Percentiles rank a stretch among this genome's conserved stretches.
These are phyloP conservation scores for Pythium apleroticum DNA, from an alignment of 352 stramenopile species.

Conservation along the genomic window DNA sequence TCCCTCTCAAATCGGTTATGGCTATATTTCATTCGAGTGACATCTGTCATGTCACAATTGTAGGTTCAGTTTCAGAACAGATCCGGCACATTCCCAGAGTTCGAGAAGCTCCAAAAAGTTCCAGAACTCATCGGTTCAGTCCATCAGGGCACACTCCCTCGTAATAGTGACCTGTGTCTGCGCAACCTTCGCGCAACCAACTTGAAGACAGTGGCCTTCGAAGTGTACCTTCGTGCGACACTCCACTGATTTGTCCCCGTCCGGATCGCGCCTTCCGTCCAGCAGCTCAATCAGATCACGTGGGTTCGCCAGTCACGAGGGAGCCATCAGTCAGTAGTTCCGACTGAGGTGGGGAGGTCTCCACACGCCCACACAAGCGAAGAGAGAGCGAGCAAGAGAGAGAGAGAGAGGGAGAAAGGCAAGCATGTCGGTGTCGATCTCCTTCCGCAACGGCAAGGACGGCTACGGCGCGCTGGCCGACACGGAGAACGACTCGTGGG, in stretches of 20 bases:
- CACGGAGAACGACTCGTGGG: constrained; percentile 79
- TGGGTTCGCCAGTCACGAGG: background rate
- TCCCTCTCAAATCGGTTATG: background rate
- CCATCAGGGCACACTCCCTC: background rate
- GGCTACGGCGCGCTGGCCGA: constrained; percentile 88
- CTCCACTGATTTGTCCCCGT: constrained; percentile 6
- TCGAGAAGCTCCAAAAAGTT: background rate
- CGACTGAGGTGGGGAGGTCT: background rate
- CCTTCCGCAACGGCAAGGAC: constrained; percentile 5
- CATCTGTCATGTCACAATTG: background rate
- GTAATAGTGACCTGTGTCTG: constrained; percentile 5
- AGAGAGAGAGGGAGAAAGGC: constrained; percentile 17
- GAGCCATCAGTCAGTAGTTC: background rate
- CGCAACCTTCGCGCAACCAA: constrained; percentile 26
- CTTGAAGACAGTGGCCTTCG: constrained; percentile 12
- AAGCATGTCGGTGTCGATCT: constrained; percentile 18
- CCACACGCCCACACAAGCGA: background rate
- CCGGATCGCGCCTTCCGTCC: constrained; percentile 11
- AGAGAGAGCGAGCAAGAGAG: constrained; percentile 1
- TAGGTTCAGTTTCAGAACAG: constrained; percentile 1
- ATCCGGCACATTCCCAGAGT: background rate
- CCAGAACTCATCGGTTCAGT: background rate
- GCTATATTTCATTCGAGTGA: background rate
- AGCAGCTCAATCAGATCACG: constrained; percentile 12
- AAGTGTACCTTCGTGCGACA: constrained; percentile 20